phyloP scores from a whole-genome alignment of 352 stramenopile species.

The Phytophthora pinifolia region DNA sequence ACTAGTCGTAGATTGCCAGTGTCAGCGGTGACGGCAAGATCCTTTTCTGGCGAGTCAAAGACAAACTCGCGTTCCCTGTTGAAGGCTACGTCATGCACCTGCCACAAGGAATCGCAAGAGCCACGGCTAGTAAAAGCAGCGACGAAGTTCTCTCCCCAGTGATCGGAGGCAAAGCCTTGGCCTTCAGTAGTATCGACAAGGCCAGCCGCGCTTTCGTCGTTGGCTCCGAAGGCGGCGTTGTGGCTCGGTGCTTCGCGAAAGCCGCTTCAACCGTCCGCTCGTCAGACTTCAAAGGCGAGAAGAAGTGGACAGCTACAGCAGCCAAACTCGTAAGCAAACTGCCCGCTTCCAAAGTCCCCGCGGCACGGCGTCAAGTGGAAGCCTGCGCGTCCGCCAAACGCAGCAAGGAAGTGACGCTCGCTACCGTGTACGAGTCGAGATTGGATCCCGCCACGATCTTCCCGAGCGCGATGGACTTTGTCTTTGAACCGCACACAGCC shows the following conservation, averaged over 20 bases:
- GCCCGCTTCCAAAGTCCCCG: slow-evolving; percentile 39
- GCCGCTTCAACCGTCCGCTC: slow-evolving; percentile 40
- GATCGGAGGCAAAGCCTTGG: slow-evolving; percentile 65
- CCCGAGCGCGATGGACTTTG: slow-evolving; percentile 71
- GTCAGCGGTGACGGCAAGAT: slow-evolving; percentile 86
- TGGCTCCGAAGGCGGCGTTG: slow-evolving; percentile 68
- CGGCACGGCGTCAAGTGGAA: slow-evolving; percentile 71
- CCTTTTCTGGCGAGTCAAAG: slow-evolving; percentile 85
- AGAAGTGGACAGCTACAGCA: slow-evolving; percentile 78
- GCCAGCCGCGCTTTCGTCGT: slow-evolving; percentile 76
- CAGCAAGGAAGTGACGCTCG: slow-evolving; percentile 64
- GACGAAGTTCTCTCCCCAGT: slow-evolving; percentile 22
- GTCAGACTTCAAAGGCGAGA: slow-evolving; percentile 70
- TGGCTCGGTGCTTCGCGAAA: slow-evolving; percentile 68
- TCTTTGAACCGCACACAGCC: slow-evolving; percentile 68
- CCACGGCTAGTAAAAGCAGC: slow-evolving; percentile 8
- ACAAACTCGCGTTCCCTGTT: slow-evolving; percentile 85
- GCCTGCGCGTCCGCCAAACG: slow-evolving; percentile 60
- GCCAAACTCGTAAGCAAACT: slow-evolving; percentile 61
- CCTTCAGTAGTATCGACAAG: slow-evolving; percentile 64
- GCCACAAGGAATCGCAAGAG: slow-evolving; percentile 14
- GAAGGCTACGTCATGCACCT: slow-evolving; percentile 84
- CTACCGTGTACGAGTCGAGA: slow-evolving; percentile 75
- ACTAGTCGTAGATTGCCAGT: slow-evolving; percentile 49
- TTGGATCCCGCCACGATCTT: slow-evolving; percentile 60